phyloP scores from a whole-genome alignment of 1,139 yeast species.

The Lodderomyces orthopsilosis region DNA sequence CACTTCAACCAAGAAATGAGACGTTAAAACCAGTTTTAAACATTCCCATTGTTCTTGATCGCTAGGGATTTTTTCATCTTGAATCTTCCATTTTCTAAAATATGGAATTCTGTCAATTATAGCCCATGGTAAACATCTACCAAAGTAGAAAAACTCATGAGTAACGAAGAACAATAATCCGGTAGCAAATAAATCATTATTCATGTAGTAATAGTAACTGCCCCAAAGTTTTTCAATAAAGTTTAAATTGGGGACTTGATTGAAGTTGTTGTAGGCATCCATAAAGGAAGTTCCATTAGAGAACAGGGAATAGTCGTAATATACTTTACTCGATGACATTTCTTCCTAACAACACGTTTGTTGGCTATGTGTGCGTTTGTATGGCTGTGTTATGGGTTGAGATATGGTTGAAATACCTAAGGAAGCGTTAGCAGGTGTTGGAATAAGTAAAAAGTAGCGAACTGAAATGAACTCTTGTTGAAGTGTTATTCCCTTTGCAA shows the following conservation, averaged over 20 bases:
- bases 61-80: slow-evolving; percentile 41
- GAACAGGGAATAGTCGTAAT: slow-evolving; percentile 41
- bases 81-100: slow-evolving; percentile 43
- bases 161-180: slow-evolving; percentile 42
- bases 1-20: slow-evolving; percentile 46
- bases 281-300: slow-evolving; percentile 37
- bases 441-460: background rate
- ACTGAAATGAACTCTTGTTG: background rate
- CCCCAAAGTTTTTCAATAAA: slow-evolving; percentile 41
- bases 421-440: background rate
- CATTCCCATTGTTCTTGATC: slow-evolving; percentile 48
- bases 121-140: slow-evolving; percentile 47
- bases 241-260: slow-evolving; percentile 26
- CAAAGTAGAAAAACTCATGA: slow-evolving; percentile 45
- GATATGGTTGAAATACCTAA: slow-evolving; percentile 1
- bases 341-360: background rate
- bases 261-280: slow-evolving; percentile 37
- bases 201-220: slow-evolving; percentile 40
- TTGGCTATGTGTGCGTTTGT: background rate
- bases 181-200: slow-evolving; percentile 45
- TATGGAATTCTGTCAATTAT: slow-evolving; percentile 42
- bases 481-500: too few relatives aligned
- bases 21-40: slow-evolving; percentile 41
- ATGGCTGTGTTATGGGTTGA: background rate
- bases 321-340: slow-evolving; percentile 23